These are phyloP conservation scores for Populus hybrid DNA, from an alignment of 441 rosid genomes.

Conservation along the genomic window DNA sequence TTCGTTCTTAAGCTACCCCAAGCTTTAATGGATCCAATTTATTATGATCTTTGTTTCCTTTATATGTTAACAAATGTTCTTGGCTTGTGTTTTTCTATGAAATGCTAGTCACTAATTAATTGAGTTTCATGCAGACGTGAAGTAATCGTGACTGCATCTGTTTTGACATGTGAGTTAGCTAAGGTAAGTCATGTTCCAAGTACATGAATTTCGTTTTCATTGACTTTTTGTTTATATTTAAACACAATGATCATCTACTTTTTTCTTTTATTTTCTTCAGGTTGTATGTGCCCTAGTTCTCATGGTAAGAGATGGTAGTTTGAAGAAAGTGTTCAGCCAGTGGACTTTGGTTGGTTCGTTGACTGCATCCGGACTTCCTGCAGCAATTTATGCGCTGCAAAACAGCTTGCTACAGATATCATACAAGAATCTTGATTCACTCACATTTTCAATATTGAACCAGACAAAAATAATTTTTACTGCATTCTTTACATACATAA, in stretches of 20 bases:
- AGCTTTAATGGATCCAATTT: neutral
- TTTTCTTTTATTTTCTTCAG: constrained; percentile 35
- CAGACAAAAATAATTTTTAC: constrained; percentile 96
- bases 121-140: constrained; percentile 49
- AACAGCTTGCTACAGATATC: constrained; percentile 99
- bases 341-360: constrained; percentile 89
- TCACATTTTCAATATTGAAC: constrained; percentile 89
- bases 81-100: neutral
- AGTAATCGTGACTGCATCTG: constrained; percentile 89
- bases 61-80: neutral
- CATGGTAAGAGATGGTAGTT: constrained; percentile 80
- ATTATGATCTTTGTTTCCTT: neutral
- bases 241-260: neutral
- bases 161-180: constrained; percentile 81
- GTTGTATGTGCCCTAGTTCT: constrained; percentile 74
- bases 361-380: constrained; percentile 97
- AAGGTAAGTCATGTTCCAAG: constrained; percentile 46
- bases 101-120: constrained; percentile 9
- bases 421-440: constrained; percentile 89
- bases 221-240: neutral
- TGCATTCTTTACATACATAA: constrained; percentile 76
- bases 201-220: neutral
- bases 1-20: neutral
- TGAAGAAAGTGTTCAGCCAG: constrained; percentile 54
- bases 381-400: constrained; percentile 91